Conservation (phyloP, 495 filamentous ascomycete genomes). For the Aspergillus indologenus region DNA sequence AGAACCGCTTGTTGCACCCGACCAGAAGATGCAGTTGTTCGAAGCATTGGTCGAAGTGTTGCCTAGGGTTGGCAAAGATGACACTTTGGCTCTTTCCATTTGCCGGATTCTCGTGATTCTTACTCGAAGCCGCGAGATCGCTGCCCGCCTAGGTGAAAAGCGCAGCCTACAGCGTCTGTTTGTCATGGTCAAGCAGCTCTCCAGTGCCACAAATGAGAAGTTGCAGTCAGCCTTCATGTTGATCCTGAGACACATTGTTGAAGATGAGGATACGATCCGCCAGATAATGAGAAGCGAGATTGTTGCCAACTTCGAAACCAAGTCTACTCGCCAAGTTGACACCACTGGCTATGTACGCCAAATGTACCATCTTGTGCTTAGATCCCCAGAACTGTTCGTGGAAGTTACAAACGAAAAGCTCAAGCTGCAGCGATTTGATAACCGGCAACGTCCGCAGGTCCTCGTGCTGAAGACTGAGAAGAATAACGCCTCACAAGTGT, state of each 20-base stretch:
- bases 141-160: constrained; percentile 75
- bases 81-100: constrained; percentile 77
- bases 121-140: constrained; percentile 72
- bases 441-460: constrained; percentile 52
- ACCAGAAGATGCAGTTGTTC: constrained; percentile 67
- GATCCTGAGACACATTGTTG: constrained; percentile 86
- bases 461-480: constrained; percentile 58
- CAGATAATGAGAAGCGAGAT: constrained; percentile 95
- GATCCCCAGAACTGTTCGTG: constrained; percentile 83
- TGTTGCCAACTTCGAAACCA: constrained; percentile 63
- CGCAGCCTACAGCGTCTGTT: constrained; percentile 86
- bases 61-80: constrained; percentile 82
- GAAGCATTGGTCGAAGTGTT: constrained; percentile 75
- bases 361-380: constrained; percentile 77
- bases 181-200: constrained; percentile 88
- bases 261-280: constrained; percentile 86
- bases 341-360: constrained; percentile 68
- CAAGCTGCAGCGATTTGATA: constrained; percentile 62
- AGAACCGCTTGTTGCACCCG: constrained; percentile 61
- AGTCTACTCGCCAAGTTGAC: constrained; percentile 63
- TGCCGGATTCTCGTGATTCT: constrained; percentile 86
- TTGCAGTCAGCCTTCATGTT: constrained; percentile 81
- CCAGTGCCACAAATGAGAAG: constrained; percentile 67
- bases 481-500: constrained; percentile 23
- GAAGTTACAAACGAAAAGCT: constrained; percentile 86